Percentiles rank a stretch among this genome's conserved stretches.
These are phyloP conservation scores for Penicillium sp. DNA, from an alignment of 2,329 filamentous ascomycete species.

Conservation along the genomic window DNA sequence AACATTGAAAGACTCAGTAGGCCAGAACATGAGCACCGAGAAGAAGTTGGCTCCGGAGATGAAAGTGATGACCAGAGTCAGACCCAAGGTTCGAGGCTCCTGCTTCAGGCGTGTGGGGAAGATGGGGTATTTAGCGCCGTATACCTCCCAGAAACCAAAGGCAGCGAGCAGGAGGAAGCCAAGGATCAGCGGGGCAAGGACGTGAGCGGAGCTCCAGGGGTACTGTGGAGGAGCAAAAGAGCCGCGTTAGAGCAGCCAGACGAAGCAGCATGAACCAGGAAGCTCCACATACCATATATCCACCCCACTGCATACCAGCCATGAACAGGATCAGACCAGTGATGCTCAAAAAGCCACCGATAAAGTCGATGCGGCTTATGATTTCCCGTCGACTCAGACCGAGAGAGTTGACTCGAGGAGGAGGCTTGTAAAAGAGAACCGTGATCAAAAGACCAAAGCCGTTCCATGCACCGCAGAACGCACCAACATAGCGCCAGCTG, in stretches of 20 bases:
- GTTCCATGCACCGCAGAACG: conserved; percentile 46
- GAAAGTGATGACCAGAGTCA: conserved; percentile 60
- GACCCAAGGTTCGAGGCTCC: conserved; percentile 52
- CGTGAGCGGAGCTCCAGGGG: conserved; percentile 47
- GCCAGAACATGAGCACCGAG: conserved; percentile 61
- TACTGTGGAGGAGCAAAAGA: conserved; percentile 35
- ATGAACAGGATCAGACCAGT: conserved; percentile 52
- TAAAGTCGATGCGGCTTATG: conserved; percentile 52
- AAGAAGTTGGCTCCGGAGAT: conserved; percentile 63
- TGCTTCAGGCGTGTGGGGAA: conserved; percentile 49
- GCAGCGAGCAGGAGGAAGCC: conserved; percentile 45
- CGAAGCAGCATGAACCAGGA: neutral
- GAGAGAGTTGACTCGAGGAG: conserved; percentile 44
- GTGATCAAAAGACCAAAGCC: conserved; percentile 46
- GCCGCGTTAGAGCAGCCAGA: conserved; percentile 5
- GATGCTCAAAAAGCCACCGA: conserved; percentile 53
- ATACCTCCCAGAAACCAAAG: conserved; percentile 51
- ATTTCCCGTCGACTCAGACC: conserved; percentile 43
- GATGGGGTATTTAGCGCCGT: conserved; percentile 49
- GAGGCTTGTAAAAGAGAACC: conserved; percentile 48
- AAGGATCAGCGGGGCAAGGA: conserved; percentile 49
- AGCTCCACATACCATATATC: conserved; percentile 41
- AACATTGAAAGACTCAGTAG: conserved; percentile 64
- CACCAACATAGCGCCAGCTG: conserved; percentile 48
- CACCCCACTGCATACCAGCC: conserved; percentile 55